These are phyloP conservation scores for Cryptococcus sp. DNA, from an alignment of 1,284 basidiomycete genomes.

Conservation along the genomic window DNA sequence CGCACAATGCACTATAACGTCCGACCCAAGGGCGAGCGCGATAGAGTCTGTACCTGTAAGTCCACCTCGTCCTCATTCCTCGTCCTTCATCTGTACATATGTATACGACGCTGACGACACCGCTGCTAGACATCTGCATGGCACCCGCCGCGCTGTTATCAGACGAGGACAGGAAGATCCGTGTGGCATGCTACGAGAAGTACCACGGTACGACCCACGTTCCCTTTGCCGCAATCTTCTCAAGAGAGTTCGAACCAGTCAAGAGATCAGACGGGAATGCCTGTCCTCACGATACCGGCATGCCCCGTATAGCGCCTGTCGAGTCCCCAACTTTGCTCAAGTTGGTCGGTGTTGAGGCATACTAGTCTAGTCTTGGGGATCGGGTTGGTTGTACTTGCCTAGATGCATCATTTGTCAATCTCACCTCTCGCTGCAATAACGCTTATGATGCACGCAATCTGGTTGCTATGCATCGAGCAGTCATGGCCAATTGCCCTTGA, in stretches of 20 bases:
- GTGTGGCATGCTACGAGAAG: conserved; percentile 17
- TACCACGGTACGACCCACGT: conserved; percentile 29
- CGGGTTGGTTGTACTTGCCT: too few species aligned
- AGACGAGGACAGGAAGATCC: conserved; percentile 20
- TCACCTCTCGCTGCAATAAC: too few species aligned
- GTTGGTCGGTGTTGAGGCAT: conserved; percentile 16
- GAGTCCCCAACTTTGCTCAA: conserved; percentile 3
- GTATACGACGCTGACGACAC: background rate
- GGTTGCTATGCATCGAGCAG: too few species aligned
- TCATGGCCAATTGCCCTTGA: too few species aligned
- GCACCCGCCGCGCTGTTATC: conserved; percentile 24
- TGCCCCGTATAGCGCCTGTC: conserved; percentile 5
- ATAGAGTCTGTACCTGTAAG: conserved; percentile 26
- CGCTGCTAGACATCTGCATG: conserved; percentile 22
- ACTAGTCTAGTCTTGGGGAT: background rate
- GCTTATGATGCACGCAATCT: too few species aligned
- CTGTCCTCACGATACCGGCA: conserved; percentile 25
- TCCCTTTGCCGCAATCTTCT: conserved; percentile 26
- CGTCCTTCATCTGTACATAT: too few species aligned
- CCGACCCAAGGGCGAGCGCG: conserved; percentile 19
- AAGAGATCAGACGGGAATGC: conserved; percentile 19
- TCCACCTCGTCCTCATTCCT: background rate
- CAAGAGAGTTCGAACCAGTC: conserved; percentile 15
- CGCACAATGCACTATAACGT: conserved; percentile 26
- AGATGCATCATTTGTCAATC: too few species aligned